These are phyloP conservation scores for Neurospora crassa DNA, from an alignment of 2,329 filamentous ascomycete species.

Conservation along the genomic window DNA sequence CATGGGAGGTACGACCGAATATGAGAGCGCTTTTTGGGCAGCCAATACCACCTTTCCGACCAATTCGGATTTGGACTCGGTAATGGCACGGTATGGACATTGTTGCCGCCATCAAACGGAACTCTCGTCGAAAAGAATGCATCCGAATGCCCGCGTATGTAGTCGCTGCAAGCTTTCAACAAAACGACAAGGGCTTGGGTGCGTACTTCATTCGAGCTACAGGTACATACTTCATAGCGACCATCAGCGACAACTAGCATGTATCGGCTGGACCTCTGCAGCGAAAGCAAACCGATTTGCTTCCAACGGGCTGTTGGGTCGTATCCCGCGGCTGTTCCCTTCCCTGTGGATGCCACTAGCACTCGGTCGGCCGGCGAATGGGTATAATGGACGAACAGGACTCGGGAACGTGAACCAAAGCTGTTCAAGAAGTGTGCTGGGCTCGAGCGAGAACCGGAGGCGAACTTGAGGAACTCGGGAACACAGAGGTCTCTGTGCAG, in stretches of 20 bases:
- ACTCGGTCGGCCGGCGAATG: neutral
- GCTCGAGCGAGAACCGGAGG: slow-evolving; percentile 6
- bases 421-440: slow-evolving; percentile 1
- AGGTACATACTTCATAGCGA: neutral
- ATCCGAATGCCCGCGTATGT: neutral
- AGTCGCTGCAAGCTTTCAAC: neutral
- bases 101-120: neutral
- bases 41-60: neutral
- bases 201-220: neutral
- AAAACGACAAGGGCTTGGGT: neutral
- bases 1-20: slow-evolving; percentile 6
- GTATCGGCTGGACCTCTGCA: neutral
- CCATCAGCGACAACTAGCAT: neutral
- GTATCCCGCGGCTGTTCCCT: neutral
- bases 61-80: neutral
- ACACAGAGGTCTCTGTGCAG: slow-evolving; percentile 14
- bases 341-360: slow-evolving; percentile 2
- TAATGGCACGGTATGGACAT: neutral
- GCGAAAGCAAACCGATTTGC: neutral
- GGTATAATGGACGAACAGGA: slow-evolving; percentile 3
- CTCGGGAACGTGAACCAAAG: slow-evolving; percentile 5
- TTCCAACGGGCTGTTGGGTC: neutral
- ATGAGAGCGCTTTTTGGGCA: slow-evolving; percentile 7
- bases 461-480: slow-evolving; percentile 5
- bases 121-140: neutral